phyloP scores from a whole-genome alignment of 2,329 filamentous ascomycete genomes.

The Acrocalymma vagum region DNA sequence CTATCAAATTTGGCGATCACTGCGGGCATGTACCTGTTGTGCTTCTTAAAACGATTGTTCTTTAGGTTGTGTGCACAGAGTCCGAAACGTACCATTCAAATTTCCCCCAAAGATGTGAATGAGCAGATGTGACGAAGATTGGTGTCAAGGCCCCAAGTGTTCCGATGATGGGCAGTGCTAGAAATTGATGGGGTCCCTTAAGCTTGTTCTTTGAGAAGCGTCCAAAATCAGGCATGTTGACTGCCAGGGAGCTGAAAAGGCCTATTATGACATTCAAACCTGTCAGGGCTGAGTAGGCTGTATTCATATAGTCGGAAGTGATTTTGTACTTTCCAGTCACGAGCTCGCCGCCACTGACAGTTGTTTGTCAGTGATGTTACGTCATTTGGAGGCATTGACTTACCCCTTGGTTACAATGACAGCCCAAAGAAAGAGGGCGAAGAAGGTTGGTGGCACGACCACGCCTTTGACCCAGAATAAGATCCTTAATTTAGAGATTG shows the following conservation, averaged over 20 bases:
- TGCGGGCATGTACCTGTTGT: slow-evolving; percentile 53
- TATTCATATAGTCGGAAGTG: slow-evolving; percentile 52
- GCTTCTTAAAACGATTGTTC: too few relatives aligned
- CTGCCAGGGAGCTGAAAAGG: slow-evolving; percentile 58
- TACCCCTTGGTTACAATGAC: slow-evolving; percentile 52
- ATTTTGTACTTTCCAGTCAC: slow-evolving; percentile 49
- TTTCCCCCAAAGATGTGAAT: slow-evolving; percentile 54
- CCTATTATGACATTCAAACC: slow-evolving; percentile 59
- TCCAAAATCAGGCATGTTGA: slow-evolving; percentile 60
- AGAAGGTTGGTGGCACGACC: slow-evolving; percentile 54
- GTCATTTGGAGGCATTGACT: slow-evolving; percentile 2
- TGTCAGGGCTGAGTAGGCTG: slow-evolving; percentile 53
- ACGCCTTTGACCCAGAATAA: slow-evolving; percentile 56
- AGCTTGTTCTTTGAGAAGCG: slow-evolving; percentile 54
- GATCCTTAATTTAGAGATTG: slow-evolving; percentile 54
- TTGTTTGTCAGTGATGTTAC: too few relatives aligned
- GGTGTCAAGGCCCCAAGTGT: slow-evolving; percentile 58
- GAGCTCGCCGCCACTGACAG: slow-evolving; percentile 45
- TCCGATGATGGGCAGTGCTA: slow-evolving; percentile 57
- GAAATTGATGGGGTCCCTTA: slow-evolving; percentile 54
- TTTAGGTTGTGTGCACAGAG: too few relatives aligned
- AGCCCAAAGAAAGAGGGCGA: slow-evolving; percentile 55
- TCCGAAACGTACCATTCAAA: slow-evolving; percentile 55
- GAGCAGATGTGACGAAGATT: slow-evolving; percentile 58
- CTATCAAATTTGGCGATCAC: slow-evolving; percentile 56